phyloP scores from a whole-genome alignment of 2,329 filamentous ascomycete species.

The Diaporthe citri region DNA sequence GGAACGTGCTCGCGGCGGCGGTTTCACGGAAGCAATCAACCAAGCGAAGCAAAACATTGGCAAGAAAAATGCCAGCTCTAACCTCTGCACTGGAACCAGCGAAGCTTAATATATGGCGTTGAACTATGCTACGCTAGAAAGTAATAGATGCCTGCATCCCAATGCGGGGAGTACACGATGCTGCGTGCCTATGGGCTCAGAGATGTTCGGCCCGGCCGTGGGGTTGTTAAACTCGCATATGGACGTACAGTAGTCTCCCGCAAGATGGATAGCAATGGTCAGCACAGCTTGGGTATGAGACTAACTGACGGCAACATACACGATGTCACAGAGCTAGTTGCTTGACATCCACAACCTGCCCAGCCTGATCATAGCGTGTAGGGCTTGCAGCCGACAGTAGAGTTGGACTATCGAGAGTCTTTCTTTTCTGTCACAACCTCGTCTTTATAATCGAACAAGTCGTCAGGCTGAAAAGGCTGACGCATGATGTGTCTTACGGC shows the following conservation, averaged over 20 bases:
- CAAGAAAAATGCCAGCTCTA: not conserved
- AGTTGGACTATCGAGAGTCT: not conserved
- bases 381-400: not conserved
- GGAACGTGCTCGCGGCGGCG: conserved; percentile 3
- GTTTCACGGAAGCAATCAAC: conserved; percentile 22
- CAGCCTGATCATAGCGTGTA: not conserved
- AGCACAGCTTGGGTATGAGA: not conserved
- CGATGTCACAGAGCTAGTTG: conserved; percentile 5
- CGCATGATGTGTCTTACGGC: not conserved
- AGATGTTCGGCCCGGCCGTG: conserved; percentile 22
- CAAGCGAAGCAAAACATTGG: not conserved
- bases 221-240: not conserved
- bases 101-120: conserved; percentile 24
- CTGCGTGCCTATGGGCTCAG: conserved; percentile 4
- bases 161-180: conserved; percentile 29
- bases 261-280: not conserved
- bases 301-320: not conserved
- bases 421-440: not conserved
- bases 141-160: not conserved
- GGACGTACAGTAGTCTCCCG: conserved; percentile 8
- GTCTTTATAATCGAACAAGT: not conserved
- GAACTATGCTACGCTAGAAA: conserved; percentile 8
- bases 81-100: conserved; percentile 3
- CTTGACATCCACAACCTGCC: not conserved
- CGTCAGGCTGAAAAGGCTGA: not conserved